Percentiles rank a stretch among this genome's conserved stretches.
These are phyloP conservation scores for Solanum commersonii DNA, from an alignment of 257 asterid species.

Conservation along the genomic window DNA sequence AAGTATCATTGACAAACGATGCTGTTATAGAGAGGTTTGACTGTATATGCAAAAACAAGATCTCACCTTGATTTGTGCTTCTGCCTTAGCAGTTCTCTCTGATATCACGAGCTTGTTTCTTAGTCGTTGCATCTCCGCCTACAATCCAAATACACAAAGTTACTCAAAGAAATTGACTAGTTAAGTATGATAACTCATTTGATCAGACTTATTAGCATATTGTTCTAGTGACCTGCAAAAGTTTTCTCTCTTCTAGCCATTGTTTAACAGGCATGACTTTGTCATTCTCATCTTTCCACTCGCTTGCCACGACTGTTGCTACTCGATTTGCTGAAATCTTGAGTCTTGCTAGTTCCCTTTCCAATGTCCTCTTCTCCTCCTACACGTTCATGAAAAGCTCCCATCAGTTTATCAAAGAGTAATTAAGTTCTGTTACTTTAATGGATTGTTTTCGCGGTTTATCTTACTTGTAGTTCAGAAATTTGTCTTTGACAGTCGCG, in stretches of 20 bases:
- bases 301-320: conserved; percentile 76
- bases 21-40: neutral
- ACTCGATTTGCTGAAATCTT: conserved; percentile 76
- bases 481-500: conserved; percentile 61
- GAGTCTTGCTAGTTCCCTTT: conserved; percentile 77
- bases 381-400: conserved; percentile 9
- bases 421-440: neutral
- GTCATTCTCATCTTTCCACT: conserved; percentile 91
- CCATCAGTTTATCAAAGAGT: neutral
- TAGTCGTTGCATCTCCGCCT: conserved; percentile 80
- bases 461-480: conserved; percentile 53
- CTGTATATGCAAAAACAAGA: neutral
- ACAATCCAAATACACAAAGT: neutral
- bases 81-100: conserved; percentile 73
- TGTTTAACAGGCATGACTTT: conserved; percentile 92
- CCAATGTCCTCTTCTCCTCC: conserved; percentile 88
- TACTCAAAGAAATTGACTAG: neutral
- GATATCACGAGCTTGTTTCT: conserved; percentile 64
- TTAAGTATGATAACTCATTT: neutral
- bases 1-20: neutral
- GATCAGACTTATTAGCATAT: neutral
- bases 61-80: conserved; percentile 75
- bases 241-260: conserved; percentile 89
- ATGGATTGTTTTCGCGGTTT: neutral
- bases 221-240: conserved; percentile 41